phyloP scores from a whole-genome alignment of 768 basidiomycete genomes.

The Collybiopsis luxurians region DNA sequence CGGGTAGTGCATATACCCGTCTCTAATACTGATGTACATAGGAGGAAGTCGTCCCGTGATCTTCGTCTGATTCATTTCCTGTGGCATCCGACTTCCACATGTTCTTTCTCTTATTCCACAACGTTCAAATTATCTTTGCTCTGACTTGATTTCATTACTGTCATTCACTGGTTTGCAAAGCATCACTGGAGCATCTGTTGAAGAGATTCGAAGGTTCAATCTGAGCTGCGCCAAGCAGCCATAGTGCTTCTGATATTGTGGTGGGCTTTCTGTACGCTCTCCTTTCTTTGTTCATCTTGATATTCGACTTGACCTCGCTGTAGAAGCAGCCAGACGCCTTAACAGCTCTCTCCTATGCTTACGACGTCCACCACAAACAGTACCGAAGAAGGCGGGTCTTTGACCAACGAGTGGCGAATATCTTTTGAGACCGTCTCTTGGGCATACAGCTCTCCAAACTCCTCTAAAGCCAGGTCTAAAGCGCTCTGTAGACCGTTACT shows the following conservation, averaged over 20 bases:
- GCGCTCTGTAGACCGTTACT: constrained; percentile 20
- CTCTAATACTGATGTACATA: background rate
- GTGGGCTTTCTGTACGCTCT: background rate
- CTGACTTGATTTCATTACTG: too few species aligned
- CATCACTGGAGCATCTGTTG: too few species aligned
- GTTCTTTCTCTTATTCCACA: too few species aligned
- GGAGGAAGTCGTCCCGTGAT: background rate
- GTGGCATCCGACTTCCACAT: too few species aligned
- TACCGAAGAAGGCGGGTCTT: constrained; percentile 34
- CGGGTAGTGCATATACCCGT: background rate
- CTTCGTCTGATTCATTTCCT: too few species aligned
- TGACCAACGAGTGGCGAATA: constrained; percentile 38
- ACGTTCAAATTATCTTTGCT: too few species aligned
- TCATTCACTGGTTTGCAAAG: too few species aligned
- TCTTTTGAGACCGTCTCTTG: constrained; percentile 37
- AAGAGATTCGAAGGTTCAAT: too few species aligned
- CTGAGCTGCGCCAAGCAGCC: too few species aligned
- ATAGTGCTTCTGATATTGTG: too few species aligned
- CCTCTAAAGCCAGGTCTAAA: constrained; percentile 29
- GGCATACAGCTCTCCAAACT: constrained; percentile 27
- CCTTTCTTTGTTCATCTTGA: constrained; percentile 15
- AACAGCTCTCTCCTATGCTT: background rate
- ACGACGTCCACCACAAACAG: constrained; percentile 15
- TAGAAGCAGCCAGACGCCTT: background rate
- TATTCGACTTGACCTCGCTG: constrained; percentile 13